Conservation (phyloP, 768 basidiomycete genomes). For the Sporobolomyces pararoseus region DNA sequence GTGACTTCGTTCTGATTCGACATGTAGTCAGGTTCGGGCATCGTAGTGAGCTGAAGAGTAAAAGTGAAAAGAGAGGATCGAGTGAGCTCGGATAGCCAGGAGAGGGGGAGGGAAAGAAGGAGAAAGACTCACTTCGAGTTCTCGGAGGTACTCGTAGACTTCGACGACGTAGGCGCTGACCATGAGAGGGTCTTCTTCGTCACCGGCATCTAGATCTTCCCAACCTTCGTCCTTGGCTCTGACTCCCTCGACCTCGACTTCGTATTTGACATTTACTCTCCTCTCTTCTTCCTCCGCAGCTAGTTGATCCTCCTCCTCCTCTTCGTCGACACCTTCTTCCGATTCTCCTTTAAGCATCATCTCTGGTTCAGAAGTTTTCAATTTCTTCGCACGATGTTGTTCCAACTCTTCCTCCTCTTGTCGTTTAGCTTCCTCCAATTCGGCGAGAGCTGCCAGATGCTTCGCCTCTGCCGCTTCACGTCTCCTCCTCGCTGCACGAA, state of each 20-base stretch:
- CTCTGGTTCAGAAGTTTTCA: slow-evolving; percentile 31
- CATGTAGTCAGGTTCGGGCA: slow-evolving; percentile 85
- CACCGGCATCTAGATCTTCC: slow-evolving; percentile 89
- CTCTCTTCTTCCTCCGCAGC: slow-evolving; percentile 49
- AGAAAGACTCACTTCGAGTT: slow-evolving; percentile 64
- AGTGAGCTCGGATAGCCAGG: neutral
- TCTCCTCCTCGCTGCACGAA: slow-evolving; percentile 18
- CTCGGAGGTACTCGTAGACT: slow-evolving; percentile 85
- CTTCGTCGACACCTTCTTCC: slow-evolving; percentile 42
- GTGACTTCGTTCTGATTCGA: slow-evolving; percentile 69
- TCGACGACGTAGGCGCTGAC: slow-evolving; percentile 93
- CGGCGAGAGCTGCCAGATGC: slow-evolving; percentile 16
- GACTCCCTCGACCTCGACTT: slow-evolving; percentile 45
- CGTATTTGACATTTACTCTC: slow-evolving; percentile 47
- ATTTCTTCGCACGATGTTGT: slow-evolving; percentile 17
- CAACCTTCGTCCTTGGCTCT: slow-evolving; percentile 57
- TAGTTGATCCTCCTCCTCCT: slow-evolving; percentile 45
- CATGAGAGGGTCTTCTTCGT: slow-evolving; percentile 91
- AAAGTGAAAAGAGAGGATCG: slow-evolving; percentile 9
- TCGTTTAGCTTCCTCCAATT: slow-evolving; percentile 14
- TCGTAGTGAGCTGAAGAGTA: slow-evolving; percentile 60
- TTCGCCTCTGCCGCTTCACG: slow-evolving; percentile 30
- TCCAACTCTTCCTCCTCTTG: slow-evolving; percentile 34
- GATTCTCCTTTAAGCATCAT: slow-evolving; percentile 30
- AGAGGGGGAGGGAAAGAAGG: neutral